Evolutionary conservation across 2,329 filamentous ascomycete species (phyloP).

Genomic region (Curvularia sp.): DNA sequence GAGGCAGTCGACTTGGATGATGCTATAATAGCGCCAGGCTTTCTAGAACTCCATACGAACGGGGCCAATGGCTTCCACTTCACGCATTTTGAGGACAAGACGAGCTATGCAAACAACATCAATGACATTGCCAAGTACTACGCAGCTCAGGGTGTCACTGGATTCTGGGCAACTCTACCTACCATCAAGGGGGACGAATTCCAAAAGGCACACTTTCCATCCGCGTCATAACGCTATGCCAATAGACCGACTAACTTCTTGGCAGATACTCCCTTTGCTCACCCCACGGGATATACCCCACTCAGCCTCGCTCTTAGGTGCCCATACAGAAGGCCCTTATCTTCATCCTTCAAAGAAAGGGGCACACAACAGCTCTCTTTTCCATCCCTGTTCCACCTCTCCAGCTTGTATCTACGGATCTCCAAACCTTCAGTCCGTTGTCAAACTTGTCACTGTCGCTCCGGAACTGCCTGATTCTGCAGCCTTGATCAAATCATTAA

Average conservation of each 20-base stretch:
- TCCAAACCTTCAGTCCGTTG: slow-evolving; percentile 46
- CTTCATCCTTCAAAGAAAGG: slow-evolving; percentile 62
- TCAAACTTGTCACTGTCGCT: slow-evolving; percentile 62
- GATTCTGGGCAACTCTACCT: slow-evolving; percentile 62
- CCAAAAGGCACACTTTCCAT: slow-evolving; percentile 45
- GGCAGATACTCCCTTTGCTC: slow-evolving; percentile 58
- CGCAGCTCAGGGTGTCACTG: slow-evolving; percentile 60
- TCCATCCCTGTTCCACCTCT: slow-evolving; percentile 48
- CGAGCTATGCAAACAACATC: slow-evolving; percentile 54
- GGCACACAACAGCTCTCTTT: slow-evolving; percentile 58
- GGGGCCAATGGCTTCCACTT: slow-evolving; percentile 63
- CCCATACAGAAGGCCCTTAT: slow-evolving; percentile 65
- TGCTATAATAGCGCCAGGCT: slow-evolving; percentile 61
- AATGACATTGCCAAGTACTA: slow-evolving; percentile 58
- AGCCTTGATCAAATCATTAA: slow-evolving; percentile 53
- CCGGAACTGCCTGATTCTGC: slow-evolving; percentile 58
- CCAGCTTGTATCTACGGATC: slow-evolving; percentile 56
- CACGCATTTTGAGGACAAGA: slow-evolving; percentile 55
- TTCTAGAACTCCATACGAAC: slow-evolving; percentile 64
- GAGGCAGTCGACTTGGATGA: slow-evolving; percentile 58
- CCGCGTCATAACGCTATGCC: neutral
- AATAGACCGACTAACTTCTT: slow-evolving; percentile 12
- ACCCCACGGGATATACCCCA: slow-evolving; percentile 51
- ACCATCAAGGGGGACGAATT: slow-evolving; percentile 58
- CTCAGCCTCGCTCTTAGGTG: slow-evolving; percentile 61